phyloP scores from a whole-genome alignment of 192 early-diverging fungal genomes.

The Kappamyces sp. region DNA sequence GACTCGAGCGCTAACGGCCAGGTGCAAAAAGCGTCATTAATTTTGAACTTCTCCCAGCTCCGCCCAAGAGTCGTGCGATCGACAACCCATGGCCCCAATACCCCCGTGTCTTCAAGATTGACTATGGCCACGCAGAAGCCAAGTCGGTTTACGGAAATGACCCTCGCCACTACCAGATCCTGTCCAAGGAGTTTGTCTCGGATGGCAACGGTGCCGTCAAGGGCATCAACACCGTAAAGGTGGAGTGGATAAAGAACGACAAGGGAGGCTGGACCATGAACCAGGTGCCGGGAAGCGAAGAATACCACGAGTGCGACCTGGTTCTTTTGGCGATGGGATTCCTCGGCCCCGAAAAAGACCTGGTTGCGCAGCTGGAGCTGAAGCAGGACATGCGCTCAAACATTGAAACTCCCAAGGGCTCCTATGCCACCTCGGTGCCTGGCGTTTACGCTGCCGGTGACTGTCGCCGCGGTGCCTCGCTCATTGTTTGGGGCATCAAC shows the following conservation, averaged over 20 bases:
- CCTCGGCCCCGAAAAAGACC: conserved; percentile 82
- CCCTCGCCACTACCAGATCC: conserved; percentile 90
- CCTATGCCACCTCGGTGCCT: conserved; percentile 69
- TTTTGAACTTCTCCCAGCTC: conserved; percentile 96
- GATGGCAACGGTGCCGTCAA: conserved; percentile 72
- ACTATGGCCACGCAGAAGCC: conserved; percentile 95
- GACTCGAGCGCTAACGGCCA: conserved; percentile 10
- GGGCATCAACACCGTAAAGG: conserved; percentile 90
- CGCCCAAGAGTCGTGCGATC: conserved; percentile 68
- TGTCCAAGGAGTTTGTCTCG: conserved; percentile 92
- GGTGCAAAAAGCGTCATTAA: conserved; percentile 83
- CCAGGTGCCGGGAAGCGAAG: conserved; percentile 78
- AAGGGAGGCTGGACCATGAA: conserved; percentile 79
- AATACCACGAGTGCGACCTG: conserved; percentile 83
- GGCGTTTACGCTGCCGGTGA: conserved; percentile 96
- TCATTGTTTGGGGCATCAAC: conserved; percentile 98
- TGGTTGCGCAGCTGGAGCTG: conserved; percentile 74
- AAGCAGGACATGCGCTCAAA: conserved; percentile 72
- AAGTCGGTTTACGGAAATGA: conserved; percentile 83
- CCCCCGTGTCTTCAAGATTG: conserved; percentile 90
- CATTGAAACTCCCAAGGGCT: conserved; percentile 71
- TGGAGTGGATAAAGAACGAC: conserved; percentile 88
- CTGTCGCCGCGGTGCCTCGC: conserved; percentile 88
- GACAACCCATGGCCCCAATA: conserved; percentile 99
- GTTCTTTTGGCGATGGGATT: conserved; percentile 96